These are phyloP conservation scores for Nakazawaea wickerhamii DNA, from an alignment of 805 yeast genomes.

Conservation along the genomic window DNA sequence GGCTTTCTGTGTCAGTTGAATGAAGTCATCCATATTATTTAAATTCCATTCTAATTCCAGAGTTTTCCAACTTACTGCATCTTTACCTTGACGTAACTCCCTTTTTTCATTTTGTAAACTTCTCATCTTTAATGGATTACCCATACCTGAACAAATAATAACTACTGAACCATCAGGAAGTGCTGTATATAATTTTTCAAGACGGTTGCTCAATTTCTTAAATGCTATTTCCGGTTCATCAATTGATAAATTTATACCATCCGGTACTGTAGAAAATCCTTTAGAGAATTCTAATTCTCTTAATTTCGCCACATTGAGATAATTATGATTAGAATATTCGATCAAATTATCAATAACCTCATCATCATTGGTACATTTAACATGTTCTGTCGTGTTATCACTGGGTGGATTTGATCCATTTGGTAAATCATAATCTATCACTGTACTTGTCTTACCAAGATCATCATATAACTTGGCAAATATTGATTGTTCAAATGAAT, in stretches of 20 bases:
- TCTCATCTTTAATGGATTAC: constrained; percentile 48
- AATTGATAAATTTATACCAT: constrained; percentile 9
- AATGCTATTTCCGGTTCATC: constrained; percentile 20
- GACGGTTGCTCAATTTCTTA: constrained; percentile 34
- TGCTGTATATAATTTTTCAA: constrained; percentile 42
- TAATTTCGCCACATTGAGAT: constrained; percentile 49
- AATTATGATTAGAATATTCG: constrained; percentile 32
- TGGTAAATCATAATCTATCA: constrained; percentile 19
- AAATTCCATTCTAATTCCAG: constrained; percentile 47
- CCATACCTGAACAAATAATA: constrained; percentile 57
- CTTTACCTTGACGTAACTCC: constrained; percentile 38
- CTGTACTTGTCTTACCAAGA: constrained; percentile 20
- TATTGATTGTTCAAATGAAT: constrained; percentile 35
- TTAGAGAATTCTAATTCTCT: constrained; percentile 51
- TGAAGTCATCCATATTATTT: constrained; percentile 41
- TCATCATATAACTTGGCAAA: constrained; percentile 36
- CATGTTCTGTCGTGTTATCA: constrained; percentile 24
- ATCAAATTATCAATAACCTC: constrained; percentile 43
- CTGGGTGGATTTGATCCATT: neutral
- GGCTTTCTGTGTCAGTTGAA: constrained; percentile 43
- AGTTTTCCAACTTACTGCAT: constrained; percentile 36
- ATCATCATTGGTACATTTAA: constrained; percentile 53
- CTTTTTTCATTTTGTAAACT: constrained; percentile 39
- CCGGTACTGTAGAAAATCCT: constrained; percentile 17
- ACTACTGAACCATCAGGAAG: constrained; percentile 58